Evolutionary conservation across 1,284 basidiomycete genomes (phyloP).

Genomic region (Gomphus bonarii): DNA sequence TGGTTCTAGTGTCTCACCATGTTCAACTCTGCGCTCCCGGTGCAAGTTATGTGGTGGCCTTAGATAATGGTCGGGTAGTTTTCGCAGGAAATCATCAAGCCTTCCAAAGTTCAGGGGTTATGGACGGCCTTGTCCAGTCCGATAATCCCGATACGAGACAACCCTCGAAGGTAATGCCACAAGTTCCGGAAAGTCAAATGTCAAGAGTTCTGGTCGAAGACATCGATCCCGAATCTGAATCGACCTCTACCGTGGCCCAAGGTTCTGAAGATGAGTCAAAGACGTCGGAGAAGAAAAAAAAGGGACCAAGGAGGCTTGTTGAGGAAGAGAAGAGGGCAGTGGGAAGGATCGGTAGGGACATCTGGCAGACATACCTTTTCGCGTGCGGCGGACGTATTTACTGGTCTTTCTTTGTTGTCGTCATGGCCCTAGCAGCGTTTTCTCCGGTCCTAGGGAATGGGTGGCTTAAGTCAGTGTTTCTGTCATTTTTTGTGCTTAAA

Average conservation of each 20-base stretch:
- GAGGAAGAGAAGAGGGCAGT: conserved; percentile 88
- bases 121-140: conserved; percentile 59
- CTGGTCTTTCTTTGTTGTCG: conserved; percentile 59
- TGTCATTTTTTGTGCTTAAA: neutral
- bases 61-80: conserved; percentile 76
- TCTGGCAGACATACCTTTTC: conserved; percentile 75
- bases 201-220: conserved; percentile 18
- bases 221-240: conserved; percentile 17
- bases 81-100: conserved; percentile 61
- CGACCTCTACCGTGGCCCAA: conserved; percentile 20
- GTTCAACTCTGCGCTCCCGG: conserved; percentile 69
- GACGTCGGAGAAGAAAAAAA: conserved; percentile 38
- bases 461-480: conserved; percentile 56
- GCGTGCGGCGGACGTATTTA: conserved; percentile 59
- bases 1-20: conserved; percentile 86
- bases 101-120: conserved; percentile 59
- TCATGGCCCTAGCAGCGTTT: conserved; percentile 55
- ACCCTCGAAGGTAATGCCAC: conserved; percentile 13
- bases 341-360: conserved; percentile 66
- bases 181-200: conserved; percentile 10
- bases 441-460: conserved; percentile 76
- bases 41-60: conserved; percentile 64
- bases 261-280: conserved; percentile 28
- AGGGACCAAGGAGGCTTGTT: conserved; percentile 72
- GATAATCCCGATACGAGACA: conserved; percentile 35